These are phyloP conservation scores for Paratrypanosoma confusum DNA, from an alignment of 208 protist genomes.

Conservation along the genomic window DNA sequence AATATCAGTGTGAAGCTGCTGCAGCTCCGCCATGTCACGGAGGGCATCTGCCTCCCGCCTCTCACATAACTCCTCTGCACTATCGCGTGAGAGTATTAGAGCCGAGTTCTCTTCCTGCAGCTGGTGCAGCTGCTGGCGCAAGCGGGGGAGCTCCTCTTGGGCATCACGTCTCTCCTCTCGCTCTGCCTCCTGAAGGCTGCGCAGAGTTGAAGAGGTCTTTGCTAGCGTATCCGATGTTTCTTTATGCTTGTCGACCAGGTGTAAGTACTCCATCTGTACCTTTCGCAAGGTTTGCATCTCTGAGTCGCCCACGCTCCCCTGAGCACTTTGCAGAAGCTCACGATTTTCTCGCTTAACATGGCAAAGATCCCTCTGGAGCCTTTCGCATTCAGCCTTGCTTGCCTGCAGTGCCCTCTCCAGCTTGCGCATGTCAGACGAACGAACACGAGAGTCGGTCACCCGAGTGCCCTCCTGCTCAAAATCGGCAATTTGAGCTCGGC, in stretches of 20 bases:
- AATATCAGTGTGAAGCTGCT: conserved; percentile 39
- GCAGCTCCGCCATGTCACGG: conserved; percentile 60
- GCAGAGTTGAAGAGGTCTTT: conserved; percentile 39
- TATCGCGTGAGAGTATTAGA: conserved; percentile 52
- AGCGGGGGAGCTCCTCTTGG: conserved; percentile 31
- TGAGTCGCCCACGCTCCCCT: no score
- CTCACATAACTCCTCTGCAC: conserved; percentile 64
- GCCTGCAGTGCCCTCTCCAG: no score
- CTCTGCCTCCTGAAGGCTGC: conserved; percentile 28
- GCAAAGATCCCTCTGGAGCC: conserved; percentile 5
- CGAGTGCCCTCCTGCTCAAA: no score
- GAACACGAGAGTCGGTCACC: no score
- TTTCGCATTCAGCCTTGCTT: conserved; percentile 5
- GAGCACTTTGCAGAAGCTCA: conserved; percentile 16
- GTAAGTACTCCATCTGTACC: conserved; percentile 66
- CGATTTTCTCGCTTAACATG: conserved; percentile 10
- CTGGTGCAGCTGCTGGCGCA: conserved; percentile 33
- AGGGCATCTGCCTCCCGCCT: conserved; percentile 57
- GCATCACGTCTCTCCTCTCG: conserved; percentile 15
- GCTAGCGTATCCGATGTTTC: conserved; percentile 36
- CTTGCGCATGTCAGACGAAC: no score
- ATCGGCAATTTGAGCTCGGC: no score
- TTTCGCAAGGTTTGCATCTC: no score
- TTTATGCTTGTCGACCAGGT: conserved; percentile 48
- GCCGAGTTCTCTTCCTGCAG: conserved; percentile 54